phyloP scores from a whole-genome alignment of 2,329 filamentous ascomycete species.

The Epichloe brachyelytri region DNA sequence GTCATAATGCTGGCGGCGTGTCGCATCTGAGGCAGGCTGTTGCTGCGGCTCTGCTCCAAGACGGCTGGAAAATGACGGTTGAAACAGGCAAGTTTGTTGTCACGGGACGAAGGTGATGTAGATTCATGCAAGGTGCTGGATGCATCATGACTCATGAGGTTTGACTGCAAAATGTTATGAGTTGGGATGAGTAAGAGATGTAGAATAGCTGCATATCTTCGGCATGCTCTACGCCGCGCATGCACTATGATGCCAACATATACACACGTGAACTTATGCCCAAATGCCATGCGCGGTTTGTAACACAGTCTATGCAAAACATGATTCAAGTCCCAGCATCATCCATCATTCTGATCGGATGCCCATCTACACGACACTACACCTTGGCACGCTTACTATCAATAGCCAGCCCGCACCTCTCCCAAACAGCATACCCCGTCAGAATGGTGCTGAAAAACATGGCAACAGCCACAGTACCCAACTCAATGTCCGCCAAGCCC shows the following conservation, averaged over 20 bases:
- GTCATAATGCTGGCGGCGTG: constrained; percentile 64
- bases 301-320: too few species aligned
- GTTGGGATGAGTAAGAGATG: too few species aligned
- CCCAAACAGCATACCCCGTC: constrained; percentile 49
- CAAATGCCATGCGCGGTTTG: too few species aligned
- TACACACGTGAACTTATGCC: too few species aligned
- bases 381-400: constrained; percentile 4
- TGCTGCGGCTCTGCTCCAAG: constrained; percentile 56
- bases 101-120: constrained; percentile 36
- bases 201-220: too few species aligned
- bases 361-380: background rate
- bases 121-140: too few species aligned
- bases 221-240: too few species aligned
- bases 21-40: constrained; percentile 70
- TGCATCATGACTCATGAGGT: too few species aligned
- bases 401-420: constrained; percentile 25
- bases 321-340: too few species aligned
- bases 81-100: constrained; percentile 59
- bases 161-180: too few species aligned
- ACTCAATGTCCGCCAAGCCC: constrained; percentile 43
- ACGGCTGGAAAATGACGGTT: constrained; percentile 74
- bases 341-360: too few species aligned
- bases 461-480: constrained; percentile 39
- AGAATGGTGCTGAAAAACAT: constrained; percentile 51
- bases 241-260: too few species aligned